Percentiles rank a stretch among this genome's conserved stretches.
Conservation (phyloP, 2,329 filamentous ascomycete species). For the Fusarium mexicanum region DNA sequence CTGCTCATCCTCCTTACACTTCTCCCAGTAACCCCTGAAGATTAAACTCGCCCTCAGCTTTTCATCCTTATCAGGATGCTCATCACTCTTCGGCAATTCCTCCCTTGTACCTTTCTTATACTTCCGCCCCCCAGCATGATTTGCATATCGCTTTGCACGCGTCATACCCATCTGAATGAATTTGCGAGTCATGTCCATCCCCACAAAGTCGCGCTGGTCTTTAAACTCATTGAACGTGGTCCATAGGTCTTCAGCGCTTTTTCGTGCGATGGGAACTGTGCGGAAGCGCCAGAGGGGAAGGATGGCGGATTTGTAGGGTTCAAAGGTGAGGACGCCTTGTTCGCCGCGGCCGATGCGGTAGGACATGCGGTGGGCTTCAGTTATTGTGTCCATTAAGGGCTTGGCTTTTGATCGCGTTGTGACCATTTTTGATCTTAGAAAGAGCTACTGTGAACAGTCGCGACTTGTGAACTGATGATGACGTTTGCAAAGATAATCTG, state of each 20-base stretch:
- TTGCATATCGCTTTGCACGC: constrained; percentile 67
- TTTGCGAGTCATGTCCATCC: constrained; percentile 72
- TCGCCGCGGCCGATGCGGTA: constrained; percentile 70
- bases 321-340: constrained; percentile 68
- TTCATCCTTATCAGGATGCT: constrained; percentile 29
- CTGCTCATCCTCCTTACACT: constrained; percentile 34
- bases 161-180: constrained; percentile 76
- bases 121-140: constrained; percentile 64
- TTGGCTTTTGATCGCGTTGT: neutral
- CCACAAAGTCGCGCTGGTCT: constrained; percentile 64
- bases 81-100: constrained; percentile 24
- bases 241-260: constrained; percentile 60
- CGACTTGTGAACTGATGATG: too few relatives aligned
- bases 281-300: constrained; percentile 69
- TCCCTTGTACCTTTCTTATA: constrained; percentile 47
- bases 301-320: constrained; percentile 70
- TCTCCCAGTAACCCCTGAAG: constrained; percentile 33
- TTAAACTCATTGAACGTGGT: constrained; percentile 62
- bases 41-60: constrained; percentile 35
- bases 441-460: too few relatives aligned
- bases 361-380: constrained; percentile 33
- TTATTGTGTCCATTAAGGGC: constrained; percentile 7
- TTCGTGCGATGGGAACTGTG: constrained; percentile 36
- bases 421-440: neutral
- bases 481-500: too few relatives aligned